Evolutionary conservation across 352 stramenopile genomes (phyloP).

Genomic region (Pythium folliculosum): DNA sequence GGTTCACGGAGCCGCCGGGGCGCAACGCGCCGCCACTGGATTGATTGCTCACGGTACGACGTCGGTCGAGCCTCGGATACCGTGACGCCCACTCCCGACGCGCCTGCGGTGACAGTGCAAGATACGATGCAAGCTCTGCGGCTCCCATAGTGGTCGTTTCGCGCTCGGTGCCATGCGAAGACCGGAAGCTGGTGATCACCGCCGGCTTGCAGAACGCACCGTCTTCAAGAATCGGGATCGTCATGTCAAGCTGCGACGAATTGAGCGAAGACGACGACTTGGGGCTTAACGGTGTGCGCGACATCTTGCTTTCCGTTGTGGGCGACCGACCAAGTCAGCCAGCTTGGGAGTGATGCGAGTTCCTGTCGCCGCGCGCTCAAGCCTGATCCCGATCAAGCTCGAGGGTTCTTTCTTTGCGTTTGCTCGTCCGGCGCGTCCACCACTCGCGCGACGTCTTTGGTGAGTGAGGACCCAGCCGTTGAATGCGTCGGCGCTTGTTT

Average conservation of each 20-base stretch:
- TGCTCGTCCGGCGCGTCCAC: neutral
- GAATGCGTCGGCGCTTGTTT: neutral
- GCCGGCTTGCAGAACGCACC: constrained; percentile 9
- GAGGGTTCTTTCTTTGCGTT: neutral
- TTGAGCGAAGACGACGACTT: constrained; percentile 17
- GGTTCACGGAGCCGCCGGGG: constrained; percentile 28
- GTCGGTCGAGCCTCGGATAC: constrained; percentile 10
- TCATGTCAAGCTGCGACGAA: constrained; percentile 19
- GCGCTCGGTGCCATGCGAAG: neutral
- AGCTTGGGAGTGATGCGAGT: neutral
- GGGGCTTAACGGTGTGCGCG: constrained; percentile 1
- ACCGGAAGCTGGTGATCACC: constrained; percentile 17
- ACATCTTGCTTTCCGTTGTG: neutral
- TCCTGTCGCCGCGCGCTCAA: no score
- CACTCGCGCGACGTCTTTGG: neutral
- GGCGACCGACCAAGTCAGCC: neutral
- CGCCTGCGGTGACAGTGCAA: constrained; percentile 6
- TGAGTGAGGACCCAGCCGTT: neutral
- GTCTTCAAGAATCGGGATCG: constrained; percentile 29
- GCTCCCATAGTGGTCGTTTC: constrained; percentile 20
- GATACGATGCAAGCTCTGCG: constrained; percentile 18
- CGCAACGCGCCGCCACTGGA: constrained; percentile 19
- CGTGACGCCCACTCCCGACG: neutral
- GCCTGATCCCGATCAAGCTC: no score
- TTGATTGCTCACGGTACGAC: constrained; percentile 5